A percentile compares a stretch with the other conserved stretches of the same genome.
phyloP scores from a whole-genome alignment of 1,284 basidiomycete genomes.

The Amylostereum areolatum region DNA sequence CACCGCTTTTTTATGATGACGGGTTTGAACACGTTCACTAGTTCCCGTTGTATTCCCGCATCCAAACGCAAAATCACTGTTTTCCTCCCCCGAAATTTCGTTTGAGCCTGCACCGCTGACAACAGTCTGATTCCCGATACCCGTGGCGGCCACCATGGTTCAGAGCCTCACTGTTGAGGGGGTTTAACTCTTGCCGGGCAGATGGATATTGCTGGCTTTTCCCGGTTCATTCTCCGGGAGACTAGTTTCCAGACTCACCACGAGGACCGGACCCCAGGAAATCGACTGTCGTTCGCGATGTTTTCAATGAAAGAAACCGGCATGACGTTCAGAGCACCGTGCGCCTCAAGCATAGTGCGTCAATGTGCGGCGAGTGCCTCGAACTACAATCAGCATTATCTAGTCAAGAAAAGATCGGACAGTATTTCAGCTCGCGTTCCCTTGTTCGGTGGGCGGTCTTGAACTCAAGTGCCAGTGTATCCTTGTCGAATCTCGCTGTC shows the following conservation, averaged over 20 bases:
- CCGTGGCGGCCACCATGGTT: constrained; percentile 99
- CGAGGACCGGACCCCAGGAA: constrained; percentile 96
- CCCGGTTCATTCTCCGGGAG: constrained; percentile 99
- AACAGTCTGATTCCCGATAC: constrained; percentile 96
- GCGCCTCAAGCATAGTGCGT: constrained; percentile 96
- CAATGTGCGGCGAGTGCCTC: constrained; percentile 96
- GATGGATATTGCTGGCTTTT: constrained; percentile 98
- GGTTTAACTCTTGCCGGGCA: constrained; percentile 99
- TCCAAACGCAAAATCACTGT: too few species aligned
- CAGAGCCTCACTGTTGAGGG: constrained; percentile 97
- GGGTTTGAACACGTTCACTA: constrained; percentile 99
- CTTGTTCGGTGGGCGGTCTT: constrained; percentile 99
- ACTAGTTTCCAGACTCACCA: constrained; percentile 94
- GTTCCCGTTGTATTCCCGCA: too few species aligned
- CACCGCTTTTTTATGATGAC: constrained; percentile 98
- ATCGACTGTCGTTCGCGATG: constrained; percentile 99
- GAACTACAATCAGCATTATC: too few species aligned
- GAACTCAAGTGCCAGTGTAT: constrained; percentile 89
- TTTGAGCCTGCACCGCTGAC: constrained; percentile 92
- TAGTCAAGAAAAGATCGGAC: too few species aligned
- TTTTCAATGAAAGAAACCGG: constrained; percentile 98
- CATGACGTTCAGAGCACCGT: constrained; percentile 92
- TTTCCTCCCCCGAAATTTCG: constrained; percentile 98
- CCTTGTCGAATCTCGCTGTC: constrained; percentile 89
- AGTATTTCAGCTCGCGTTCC: too few species aligned